Base-by-base conservation (phyloP, 345 rosid species). In the Citrus unshiu region DNA sequence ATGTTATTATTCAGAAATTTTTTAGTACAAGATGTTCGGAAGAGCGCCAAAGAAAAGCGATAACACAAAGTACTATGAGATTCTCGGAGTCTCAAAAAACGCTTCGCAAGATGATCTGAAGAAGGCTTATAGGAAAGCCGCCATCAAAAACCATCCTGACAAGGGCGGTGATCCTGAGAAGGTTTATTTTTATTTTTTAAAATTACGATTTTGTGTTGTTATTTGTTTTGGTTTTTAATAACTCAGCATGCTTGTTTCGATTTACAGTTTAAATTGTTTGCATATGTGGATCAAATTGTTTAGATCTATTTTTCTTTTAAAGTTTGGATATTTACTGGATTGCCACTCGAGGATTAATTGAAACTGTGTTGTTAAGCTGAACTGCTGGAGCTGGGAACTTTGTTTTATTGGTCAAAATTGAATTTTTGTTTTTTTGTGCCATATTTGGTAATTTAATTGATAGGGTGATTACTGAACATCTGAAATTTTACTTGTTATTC, bases 131-230 rank as follows among this genome's bases (percentile, higher is more conserved):
- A 79, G 87, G 67, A 91, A 91, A 77, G 92, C 92, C 4, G 94
- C 94, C 16, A 89, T 91, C 29, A 89, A 91, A 81, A 91, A 91
- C 71, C 94, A 89, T 83, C 94, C 94, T 21, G 91, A 91, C 51
- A 91, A 91, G 87, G 94, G 91, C 35, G 92, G 94, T 6, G 94
- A 91, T 60, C 94, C 92, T 10, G 94, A 91, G 77, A 91, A 91
- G 91, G 94, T 89, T 7, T 7, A 2, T 8, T 13, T 49, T 29
- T 60, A 13, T 32, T 22, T 49, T 46, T 6, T 16, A 1, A 0
- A 40, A 7, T 46, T 2, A 29, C 2, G 7, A 3, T 54, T 19
- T 75, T 72, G 0, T 9, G 22, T 64, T 24, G 30, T 25, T 13
- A 46, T 7, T 18, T 35, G 10, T 27, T 32, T 43, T 16, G 9